Evolutionary conservation across 805 yeast genomes (phyloP).

Genomic region (Kluyveromyces starmeri): DNA sequence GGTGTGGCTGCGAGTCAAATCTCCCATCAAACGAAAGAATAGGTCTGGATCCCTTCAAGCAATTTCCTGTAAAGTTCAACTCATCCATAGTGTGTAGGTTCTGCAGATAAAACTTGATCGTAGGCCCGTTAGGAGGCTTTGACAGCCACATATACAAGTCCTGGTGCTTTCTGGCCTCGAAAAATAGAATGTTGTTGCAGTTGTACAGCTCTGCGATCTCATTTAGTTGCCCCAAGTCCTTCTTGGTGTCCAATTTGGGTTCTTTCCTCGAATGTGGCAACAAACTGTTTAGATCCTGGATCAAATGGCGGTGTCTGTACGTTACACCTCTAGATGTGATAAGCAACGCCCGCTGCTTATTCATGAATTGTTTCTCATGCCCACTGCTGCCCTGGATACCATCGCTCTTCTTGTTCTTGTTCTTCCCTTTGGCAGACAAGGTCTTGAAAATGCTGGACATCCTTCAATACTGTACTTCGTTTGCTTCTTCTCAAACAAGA

Average conservation of each 20-base stretch:
- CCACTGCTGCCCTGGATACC: conserved; percentile 23
- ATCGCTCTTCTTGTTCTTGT: conserved; percentile 13
- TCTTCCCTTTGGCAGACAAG: conserved; percentile 39
- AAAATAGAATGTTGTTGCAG: conserved; percentile 89
- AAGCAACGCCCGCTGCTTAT: conserved; percentile 80
- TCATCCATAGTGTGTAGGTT: conserved; percentile 95
- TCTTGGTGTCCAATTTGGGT: conserved; percentile 90
- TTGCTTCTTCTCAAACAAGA: too few relatives aligned
- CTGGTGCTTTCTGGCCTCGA: conserved; percentile 93
- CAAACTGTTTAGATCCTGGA: conserved; percentile 66
- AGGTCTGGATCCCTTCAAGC: conserved; percentile 92
- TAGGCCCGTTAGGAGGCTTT: conserved; percentile 97
- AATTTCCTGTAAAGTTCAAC: conserved; percentile 92
- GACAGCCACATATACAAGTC: conserved; percentile 92
- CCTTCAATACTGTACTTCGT: too few relatives aligned
- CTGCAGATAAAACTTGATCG: conserved; percentile 86
- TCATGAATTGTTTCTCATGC: conserved; percentile 50
- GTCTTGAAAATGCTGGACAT: conserved; percentile 75
- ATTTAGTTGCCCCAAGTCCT: conserved; percentile 77
- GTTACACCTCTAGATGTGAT: conserved; percentile 94
- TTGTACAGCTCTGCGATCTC: conserved; percentile 96
- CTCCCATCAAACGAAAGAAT: conserved; percentile 76
- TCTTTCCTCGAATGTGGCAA: conserved; percentile 95
- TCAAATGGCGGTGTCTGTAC: conserved; percentile 89
- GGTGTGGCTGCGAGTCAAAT: conserved; percentile 64